Percentiles rank a stretch among this genome's conserved stretches.
phyloP scores from a whole-genome alignment of 352 stramenopile species.

The Globisporangium alternatum region DNA sequence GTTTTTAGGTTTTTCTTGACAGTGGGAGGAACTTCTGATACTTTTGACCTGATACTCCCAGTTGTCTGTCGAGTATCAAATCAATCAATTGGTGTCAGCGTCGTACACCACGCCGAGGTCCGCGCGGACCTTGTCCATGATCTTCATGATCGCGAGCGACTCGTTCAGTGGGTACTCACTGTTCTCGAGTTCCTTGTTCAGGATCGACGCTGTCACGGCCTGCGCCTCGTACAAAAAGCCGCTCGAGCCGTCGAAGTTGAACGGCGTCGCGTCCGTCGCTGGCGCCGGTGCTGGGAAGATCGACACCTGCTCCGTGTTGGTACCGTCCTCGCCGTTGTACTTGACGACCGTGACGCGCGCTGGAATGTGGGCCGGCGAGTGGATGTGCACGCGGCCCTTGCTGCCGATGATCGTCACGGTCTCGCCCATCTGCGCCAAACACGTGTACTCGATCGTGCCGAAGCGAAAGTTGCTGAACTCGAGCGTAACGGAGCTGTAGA shows the following conservation, averaged over 20 bases:
- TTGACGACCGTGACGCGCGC: constrained; percentile 40
- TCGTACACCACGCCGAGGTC: constrained; percentile 59
- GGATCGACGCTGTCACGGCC: constrained; percentile 59
- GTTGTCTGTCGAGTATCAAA: background rate
- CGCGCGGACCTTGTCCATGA: constrained; percentile 75
- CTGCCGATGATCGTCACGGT: constrained; percentile 72
- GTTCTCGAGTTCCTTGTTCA: constrained; percentile 40
- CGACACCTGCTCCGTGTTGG: constrained; percentile 26
- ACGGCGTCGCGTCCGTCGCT: constrained; percentile 27
- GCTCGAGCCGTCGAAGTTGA: constrained; percentile 62
- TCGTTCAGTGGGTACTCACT: constrained; percentile 57
- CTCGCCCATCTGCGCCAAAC: constrained; percentile 52
- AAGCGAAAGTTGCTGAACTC: constrained; percentile 47
- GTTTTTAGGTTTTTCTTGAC: no score
- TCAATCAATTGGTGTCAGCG: constrained; percentile 25
- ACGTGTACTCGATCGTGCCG: constrained; percentile 57
- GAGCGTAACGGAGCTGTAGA: constrained; percentile 50
- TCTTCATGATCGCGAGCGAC: constrained; percentile 52
- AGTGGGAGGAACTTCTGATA: no score
- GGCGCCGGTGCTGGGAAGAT: constrained; percentile 43
- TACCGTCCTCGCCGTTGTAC: constrained; percentile 27
- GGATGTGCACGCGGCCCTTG: constrained; percentile 65
- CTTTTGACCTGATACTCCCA: background rate
- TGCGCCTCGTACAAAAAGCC: constrained; percentile 84
- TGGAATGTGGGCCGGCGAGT: constrained; percentile 54